These are phyloP conservation scores for Suillus lakei DNA, from an alignment of 768 basidiomycete genomes.

Conservation along the genomic window DNA sequence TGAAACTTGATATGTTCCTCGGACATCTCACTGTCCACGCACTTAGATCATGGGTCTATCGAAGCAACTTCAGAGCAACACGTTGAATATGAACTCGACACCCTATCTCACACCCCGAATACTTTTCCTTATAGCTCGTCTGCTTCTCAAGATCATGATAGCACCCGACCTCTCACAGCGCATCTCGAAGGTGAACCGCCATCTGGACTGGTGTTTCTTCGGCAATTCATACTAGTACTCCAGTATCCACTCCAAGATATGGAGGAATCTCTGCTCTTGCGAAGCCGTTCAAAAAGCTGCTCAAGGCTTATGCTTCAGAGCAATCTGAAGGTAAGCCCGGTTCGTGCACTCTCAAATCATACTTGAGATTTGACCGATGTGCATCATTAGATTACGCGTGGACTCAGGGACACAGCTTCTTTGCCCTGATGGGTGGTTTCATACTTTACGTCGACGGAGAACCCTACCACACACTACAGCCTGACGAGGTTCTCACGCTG, in stretches of 20 bases:
- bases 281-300: not conserved
- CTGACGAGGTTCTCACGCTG: not conserved
- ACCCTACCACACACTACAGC: slow-evolving; percentile 7
- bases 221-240: not conserved
- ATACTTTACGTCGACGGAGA: slow-evolving; percentile 9
- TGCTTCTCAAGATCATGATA: not conserved
- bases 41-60: not conserved
- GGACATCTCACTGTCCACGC: not conserved
- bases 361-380: not conserved
- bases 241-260: no score
- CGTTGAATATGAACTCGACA: not conserved
- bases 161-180: no score
- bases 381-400: not conserved
- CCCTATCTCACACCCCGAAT: not conserved
- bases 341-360: not conserved
- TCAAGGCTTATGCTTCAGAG: not conserved
- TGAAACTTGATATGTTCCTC: not conserved
- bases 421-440: slow-evolving; percentile 26
- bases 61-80: not conserved
- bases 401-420: slow-evolving; percentile 20
- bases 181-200: not conserved
- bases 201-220: no score
- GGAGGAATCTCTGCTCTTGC: not conserved
- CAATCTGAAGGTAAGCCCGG: not conserved
- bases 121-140: not conserved